These are phyloP conservation scores for Mycena sanguinolenta DNA, from an alignment of 768 basidiomycete genomes.

Conservation along the genomic window DNA sequence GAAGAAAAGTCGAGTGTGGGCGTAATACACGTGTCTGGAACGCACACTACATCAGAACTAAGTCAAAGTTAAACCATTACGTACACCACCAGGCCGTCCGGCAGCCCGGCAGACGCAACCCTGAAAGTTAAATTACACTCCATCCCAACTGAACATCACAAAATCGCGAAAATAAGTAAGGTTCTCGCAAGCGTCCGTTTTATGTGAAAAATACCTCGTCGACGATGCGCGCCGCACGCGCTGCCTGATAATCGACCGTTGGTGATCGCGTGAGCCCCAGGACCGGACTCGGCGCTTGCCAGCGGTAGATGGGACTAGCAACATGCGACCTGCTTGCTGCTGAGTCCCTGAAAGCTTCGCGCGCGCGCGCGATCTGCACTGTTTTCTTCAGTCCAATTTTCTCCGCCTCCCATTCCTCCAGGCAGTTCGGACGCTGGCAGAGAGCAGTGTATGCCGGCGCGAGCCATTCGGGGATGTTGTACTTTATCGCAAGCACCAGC, in stretches of 20 bases:
- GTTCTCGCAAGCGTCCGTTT: background rate
- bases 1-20: background rate
- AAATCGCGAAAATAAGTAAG: constrained; percentile 2
- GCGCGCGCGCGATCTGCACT: constrained; percentile 40
- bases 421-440: constrained; percentile 48
- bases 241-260: constrained; percentile 16
- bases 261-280: background rate
- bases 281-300: constrained; percentile 6
- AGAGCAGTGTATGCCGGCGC: constrained; percentile 52
- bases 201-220: constrained; percentile 35
- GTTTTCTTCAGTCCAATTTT: constrained; percentile 45
- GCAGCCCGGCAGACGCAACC: background rate
- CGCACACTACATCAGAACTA: background rate
- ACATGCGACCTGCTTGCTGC: background rate
- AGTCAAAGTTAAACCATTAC: background rate
- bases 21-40: constrained; percentile 20
- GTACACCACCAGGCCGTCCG: background rate
- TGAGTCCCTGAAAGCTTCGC: constrained; percentile 28
- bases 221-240: constrained; percentile 31
- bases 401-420: constrained; percentile 47
- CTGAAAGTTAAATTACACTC: constrained; percentile 23
- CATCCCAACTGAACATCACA: constrained; percentile 8
- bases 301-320: constrained; percentile 20
- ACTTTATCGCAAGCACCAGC: constrained; percentile 55
- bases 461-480: constrained; percentile 55